These are phyloP conservation scores for Prunus fruticosa DNA, from an alignment of 306 rosid genomes.

Conservation along the genomic window DNA sequence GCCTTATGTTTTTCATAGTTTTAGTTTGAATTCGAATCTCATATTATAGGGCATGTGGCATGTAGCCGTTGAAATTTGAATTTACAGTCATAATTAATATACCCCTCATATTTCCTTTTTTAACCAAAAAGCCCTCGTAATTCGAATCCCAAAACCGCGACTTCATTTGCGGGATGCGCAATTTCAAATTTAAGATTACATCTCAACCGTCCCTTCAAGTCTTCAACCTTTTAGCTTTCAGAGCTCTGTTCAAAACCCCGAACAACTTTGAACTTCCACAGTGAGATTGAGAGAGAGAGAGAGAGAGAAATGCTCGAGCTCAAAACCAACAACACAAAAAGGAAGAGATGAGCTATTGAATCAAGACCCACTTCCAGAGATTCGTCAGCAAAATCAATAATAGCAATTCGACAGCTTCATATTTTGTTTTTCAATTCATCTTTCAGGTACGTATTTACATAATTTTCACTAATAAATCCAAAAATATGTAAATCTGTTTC, in stretches of 20 bases:
- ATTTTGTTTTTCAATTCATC: constrained; percentile 59
- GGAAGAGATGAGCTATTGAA: constrained; percentile 8
- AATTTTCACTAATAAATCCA: not conserved
- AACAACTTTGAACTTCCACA: constrained; percentile 1
- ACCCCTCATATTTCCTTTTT: not conserved
- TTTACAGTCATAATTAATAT: constrained; percentile 2
- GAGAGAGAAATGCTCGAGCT: constrained; percentile 25
- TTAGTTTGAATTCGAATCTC: not conserved
- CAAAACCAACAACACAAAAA: constrained; percentile 16
- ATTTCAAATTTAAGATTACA: constrained; percentile 41
- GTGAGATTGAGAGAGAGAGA: not conserved
- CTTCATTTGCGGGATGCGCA: not conserved
- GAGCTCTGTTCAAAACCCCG: constrained; percentile 21
- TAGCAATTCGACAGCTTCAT: constrained; percentile 41
- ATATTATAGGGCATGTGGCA: not conserved
- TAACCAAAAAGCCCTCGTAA: constrained; percentile 47
- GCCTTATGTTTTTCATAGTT: no score
- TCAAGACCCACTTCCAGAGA: not conserved
- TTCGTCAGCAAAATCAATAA: constrained; percentile 20
- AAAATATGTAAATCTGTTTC: not conserved
- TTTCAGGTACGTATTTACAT: constrained; percentile 47
- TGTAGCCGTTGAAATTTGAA: constrained; percentile 80
- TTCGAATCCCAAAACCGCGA: constrained; percentile 87
- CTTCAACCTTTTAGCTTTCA: not conserved
- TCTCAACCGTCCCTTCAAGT: constrained; percentile 58